Base-by-base conservation (phyloP, 805 yeast species). In the Priceomyces haplophilus region DNA sequence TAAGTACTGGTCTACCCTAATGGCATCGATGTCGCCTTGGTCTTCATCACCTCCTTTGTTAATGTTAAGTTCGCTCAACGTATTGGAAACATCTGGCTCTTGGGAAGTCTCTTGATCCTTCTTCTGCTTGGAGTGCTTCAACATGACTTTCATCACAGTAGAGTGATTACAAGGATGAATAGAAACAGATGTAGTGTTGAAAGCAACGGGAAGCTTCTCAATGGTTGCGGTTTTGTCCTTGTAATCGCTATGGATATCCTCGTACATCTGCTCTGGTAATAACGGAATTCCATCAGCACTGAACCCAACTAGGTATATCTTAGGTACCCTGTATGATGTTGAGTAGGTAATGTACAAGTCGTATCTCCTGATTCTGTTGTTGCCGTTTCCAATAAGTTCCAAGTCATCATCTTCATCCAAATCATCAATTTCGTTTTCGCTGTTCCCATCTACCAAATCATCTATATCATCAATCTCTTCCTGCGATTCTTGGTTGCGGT, bases 91-190 rank as follows among this genome's bases (percentile, higher is more conserved):
- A 2, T 37, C 40, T 15, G 56, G 57, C 6, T 50, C 47, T 41
- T 45, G 33, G 42, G 13, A 17, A 15, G 19, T 40, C 3, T 29
- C 30, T n/a, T 11, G n/a, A 2, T 10, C 8, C 50, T 45, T 51
- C 53, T 56, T 58, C 43, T 71, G 68, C 23, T 78, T 78, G 1
- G 96, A 88, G 49, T 69, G 72, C 44, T 80, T 84, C 76, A 93
- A 80, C 48, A 93, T 69, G 34, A 89, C 85, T 54, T 80, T 82
- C 99, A 93, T 93, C 16, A 93, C 99, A 31, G 84, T 80, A 1
- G 98, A 90, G 61, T 93, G 99, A 51, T 84, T 83, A 61, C 99
- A 93, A 1, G 99, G 99, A 60, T 93, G 99, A 39, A 93, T 91
- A 6, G 96, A 87, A 5, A 93, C 89, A 0, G 86, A 73, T 0